Evolutionary conservation across 305 asterid species (phyloP).

Genomic region (Solanum hybrid): DNA sequence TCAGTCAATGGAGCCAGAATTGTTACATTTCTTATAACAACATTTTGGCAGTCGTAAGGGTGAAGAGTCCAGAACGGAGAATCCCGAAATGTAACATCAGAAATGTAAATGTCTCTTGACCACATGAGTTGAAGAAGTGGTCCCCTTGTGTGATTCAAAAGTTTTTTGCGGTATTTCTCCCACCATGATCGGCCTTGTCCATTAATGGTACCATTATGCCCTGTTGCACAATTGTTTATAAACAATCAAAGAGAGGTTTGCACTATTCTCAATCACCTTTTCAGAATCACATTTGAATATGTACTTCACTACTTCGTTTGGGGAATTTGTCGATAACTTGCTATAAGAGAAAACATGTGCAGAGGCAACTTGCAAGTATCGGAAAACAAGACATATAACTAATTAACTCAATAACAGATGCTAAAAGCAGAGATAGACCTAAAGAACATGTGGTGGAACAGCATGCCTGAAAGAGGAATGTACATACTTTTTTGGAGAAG

Average conservation of each 20-base stretch:
- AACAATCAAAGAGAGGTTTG: conserved; percentile 7
- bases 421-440: background rate
- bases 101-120: conserved; percentile 73
- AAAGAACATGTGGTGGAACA: background rate
- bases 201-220: conserved; percentile 80
- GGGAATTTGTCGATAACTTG: background rate
- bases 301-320: background rate
- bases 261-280: background rate
- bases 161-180: conserved; percentile 55
- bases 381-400: background rate
- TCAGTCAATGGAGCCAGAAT: conserved; percentile 75
- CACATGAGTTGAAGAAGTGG: conserved; percentile 94
- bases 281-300: background rate
- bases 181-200: conserved; percentile 95
- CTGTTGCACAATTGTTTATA: conserved; percentile 31
- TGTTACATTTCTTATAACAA: conserved; percentile 61
- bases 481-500: background rate
- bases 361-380: background rate
- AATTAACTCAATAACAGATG: background rate
- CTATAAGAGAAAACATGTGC: background rate
- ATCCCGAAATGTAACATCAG: conserved; percentile 68
- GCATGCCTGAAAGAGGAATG: background rate
- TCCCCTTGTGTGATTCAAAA: conserved; percentile 72
- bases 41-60: conserved; percentile 85
- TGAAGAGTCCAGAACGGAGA: conserved; percentile 94